phyloP scores from a whole-genome alignment of 176 grass and related monocot species.

The Hordeum vulgare region DNA sequence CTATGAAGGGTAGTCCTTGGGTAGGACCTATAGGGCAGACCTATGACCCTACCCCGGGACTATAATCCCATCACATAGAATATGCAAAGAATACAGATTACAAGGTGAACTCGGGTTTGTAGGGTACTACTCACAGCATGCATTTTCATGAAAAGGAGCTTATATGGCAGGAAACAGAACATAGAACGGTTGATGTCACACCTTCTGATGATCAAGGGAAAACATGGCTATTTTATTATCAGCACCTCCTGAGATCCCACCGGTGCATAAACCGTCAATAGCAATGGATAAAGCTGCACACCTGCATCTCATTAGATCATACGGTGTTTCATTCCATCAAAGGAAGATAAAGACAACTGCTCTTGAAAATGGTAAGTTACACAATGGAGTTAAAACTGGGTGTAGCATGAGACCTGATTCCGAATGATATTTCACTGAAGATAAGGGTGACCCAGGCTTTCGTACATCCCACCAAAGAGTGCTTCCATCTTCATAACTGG shows the following conservation, averaged over 20 bases:
- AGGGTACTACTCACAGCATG: not conserved
- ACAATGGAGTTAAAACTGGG: not conserved
- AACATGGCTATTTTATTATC: slow-evolving; percentile 84
- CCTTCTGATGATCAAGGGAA: slow-evolving; percentile 64
- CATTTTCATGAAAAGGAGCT: not conserved
- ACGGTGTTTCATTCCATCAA: not conserved
- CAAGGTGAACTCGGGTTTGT: not conserved
- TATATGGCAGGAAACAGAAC: not conserved
- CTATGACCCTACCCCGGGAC: too few relatives aligned
- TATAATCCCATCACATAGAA: too few relatives aligned
- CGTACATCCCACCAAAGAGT: slow-evolving; percentile 97
- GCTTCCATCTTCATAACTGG: slow-evolving; percentile 97
- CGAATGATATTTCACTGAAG: slow-evolving; percentile 71
- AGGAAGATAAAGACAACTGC: slow-evolving; percentile 11
- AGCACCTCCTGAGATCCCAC: slow-evolving; percentile 88
- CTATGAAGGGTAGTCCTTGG: too few relatives aligned
- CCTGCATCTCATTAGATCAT: slow-evolving; percentile 26
- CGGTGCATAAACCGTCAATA: slow-evolving; percentile 70
- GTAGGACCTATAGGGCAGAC: too few relatives aligned
- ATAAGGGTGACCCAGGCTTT: slow-evolving; percentile 55
- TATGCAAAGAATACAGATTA: too few relatives aligned
- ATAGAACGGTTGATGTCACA: slow-evolving; percentile 15
- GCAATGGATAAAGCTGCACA: slow-evolving; percentile 84
- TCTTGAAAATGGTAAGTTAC: not conserved
- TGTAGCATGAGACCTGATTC: slow-evolving; percentile 60